Percentiles rank a stretch among this genome's conserved stretches.
These are phyloP conservation scores for Aspergillus baeticus DNA, from an alignment of 495 filamentous ascomycete species.

Conservation along the genomic window DNA sequence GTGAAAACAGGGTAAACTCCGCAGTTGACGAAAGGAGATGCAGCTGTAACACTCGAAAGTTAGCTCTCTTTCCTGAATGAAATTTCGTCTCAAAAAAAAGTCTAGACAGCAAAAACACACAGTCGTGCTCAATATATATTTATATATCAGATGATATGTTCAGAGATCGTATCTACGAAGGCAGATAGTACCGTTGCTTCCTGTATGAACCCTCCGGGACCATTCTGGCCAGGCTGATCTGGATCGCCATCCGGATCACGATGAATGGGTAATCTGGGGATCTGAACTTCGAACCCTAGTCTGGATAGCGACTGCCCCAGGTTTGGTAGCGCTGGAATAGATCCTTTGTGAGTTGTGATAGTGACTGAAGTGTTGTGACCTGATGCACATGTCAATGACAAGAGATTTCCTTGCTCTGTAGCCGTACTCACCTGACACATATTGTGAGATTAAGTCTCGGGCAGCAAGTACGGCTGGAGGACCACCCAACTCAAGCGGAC, in stretches of 20 bases:
- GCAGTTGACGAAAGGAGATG: slow-evolving; percentile 86
- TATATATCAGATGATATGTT: slow-evolving; percentile 9
- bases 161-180: slow-evolving; percentile 22
- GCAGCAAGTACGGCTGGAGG: slow-evolving; percentile 58
- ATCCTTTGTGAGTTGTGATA: slow-evolving; percentile 63
- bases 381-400: slow-evolving; percentile 21
- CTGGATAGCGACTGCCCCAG: slow-evolving; percentile 71
- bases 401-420: background rate
- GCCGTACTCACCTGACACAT: slow-evolving; percentile 67
- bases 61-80: slow-evolving; percentile 13
- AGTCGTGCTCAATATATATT: slow-evolving; percentile 4
- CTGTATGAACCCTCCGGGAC: slow-evolving; percentile 68
- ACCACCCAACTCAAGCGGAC: slow-evolving; percentile 62
- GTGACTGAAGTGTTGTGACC: slow-evolving; percentile 77
- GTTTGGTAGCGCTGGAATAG: slow-evolving; percentile 69
- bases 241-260: slow-evolving; percentile 37
- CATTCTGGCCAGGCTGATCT: slow-evolving; percentile 29
- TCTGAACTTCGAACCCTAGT: slow-evolving; percentile 64
- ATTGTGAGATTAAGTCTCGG: slow-evolving; percentile 73
- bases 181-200: slow-evolving; percentile 67
- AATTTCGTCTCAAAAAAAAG: background rate
- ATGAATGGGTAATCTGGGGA: slow-evolving; percentile 62
- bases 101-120: background rate
- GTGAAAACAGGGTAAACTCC: slow-evolving; percentile 79
- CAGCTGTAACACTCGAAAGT: slow-evolving; percentile 42